Evolutionary conservation across 2,329 filamentous ascomycete genomes (phyloP).

Genomic region (Zarea fungicola): DNA sequence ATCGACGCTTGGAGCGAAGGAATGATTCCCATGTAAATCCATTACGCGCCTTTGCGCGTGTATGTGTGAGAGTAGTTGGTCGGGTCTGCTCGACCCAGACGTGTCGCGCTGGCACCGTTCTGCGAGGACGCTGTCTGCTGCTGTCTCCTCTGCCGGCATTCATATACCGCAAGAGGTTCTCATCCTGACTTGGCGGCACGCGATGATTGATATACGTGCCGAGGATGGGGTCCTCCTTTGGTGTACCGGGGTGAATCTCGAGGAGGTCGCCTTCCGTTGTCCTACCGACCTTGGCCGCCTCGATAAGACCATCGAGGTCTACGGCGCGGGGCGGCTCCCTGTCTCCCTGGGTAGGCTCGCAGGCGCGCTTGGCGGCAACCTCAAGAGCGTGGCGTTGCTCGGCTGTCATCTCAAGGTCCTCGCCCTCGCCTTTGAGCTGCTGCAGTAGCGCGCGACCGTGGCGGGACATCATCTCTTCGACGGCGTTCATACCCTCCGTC

Average conservation of each 20-base stretch:
- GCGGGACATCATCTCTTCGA: constrained; percentile 20
- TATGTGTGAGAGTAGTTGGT: constrained; percentile 11
- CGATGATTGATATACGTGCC: constrained; percentile 22
- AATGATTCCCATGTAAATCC: constrained; percentile 21
- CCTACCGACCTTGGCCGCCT: constrained; percentile 25
- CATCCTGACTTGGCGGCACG: constrained; percentile 37
- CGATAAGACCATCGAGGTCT: constrained; percentile 28
- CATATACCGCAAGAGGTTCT: constrained; percentile 26
- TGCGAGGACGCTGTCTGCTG: neutral
- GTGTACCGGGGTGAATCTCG: constrained; percentile 37
- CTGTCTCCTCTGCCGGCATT: constrained; percentile 7
- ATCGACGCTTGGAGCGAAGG: constrained; percentile 22
- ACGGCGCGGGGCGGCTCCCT: constrained; percentile 18
- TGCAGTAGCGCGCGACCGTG: constrained; percentile 11
- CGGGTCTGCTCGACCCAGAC: constrained; percentile 20
- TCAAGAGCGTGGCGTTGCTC: constrained; percentile 19
- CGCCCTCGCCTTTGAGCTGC: constrained; percentile 14
- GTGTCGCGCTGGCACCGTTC: constrained; percentile 8
- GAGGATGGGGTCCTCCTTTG: constrained; percentile 34
- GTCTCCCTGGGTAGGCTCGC: constrained; percentile 9
- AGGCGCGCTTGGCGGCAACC: constrained; percentile 9
- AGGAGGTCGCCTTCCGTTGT: constrained; percentile 24
- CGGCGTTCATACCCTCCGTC: constrained; percentile 12
- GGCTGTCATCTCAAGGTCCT: constrained; percentile 18
- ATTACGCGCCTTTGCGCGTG: constrained; percentile 7